Evolutionary conservation across 1,284 basidiomycete species (phyloP).

Genomic region (Heterobasidion parviporum): DNA sequence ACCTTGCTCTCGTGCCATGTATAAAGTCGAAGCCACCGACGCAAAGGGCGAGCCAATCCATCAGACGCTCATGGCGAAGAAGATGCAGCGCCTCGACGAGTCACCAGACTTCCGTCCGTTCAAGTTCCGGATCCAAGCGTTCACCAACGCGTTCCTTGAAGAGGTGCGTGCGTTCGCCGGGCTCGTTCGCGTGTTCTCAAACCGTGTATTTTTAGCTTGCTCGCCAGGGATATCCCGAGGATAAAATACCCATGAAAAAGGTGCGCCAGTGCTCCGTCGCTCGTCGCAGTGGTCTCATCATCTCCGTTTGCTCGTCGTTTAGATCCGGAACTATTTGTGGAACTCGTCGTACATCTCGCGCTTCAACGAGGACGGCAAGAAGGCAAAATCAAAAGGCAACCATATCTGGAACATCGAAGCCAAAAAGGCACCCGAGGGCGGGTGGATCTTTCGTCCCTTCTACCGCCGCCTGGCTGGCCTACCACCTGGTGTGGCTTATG

Average conservation of each 20-base stretch:
- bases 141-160: constrained; percentile 94
- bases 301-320: constrained; percentile 20
- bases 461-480: constrained; percentile 77
- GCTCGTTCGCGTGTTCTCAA: background rate
- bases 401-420: constrained; percentile 99
- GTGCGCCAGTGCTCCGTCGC: constrained; percentile 26
- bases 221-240: constrained; percentile 72
- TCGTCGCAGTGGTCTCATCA: background rate
- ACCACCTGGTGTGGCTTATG: constrained; percentile 76
- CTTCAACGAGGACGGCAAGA: constrained; percentile 99
- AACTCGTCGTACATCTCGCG: constrained; percentile 88
- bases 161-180: constrained; percentile 44
- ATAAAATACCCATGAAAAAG: constrained; percentile 87
- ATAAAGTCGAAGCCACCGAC: constrained; percentile 84
- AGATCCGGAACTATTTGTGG: constrained; percentile 98
- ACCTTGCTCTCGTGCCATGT: constrained; percentile 2
- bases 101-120: constrained; percentile 96
- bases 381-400: constrained; percentile 99
- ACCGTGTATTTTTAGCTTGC: constrained; percentile 45
- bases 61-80: constrained; percentile 97
- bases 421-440: constrained; percentile 67
- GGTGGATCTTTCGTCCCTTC: constrained; percentile 92
- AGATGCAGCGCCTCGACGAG: constrained; percentile 95
- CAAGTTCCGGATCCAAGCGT: constrained; percentile 98
- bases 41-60: constrained; percentile 95